Percentiles rank a stretch among this genome's conserved stretches.
Conservation (phyloP, 2,329 filamentous ascomycete species). For the Paraconiothyrium sp. region DNA sequence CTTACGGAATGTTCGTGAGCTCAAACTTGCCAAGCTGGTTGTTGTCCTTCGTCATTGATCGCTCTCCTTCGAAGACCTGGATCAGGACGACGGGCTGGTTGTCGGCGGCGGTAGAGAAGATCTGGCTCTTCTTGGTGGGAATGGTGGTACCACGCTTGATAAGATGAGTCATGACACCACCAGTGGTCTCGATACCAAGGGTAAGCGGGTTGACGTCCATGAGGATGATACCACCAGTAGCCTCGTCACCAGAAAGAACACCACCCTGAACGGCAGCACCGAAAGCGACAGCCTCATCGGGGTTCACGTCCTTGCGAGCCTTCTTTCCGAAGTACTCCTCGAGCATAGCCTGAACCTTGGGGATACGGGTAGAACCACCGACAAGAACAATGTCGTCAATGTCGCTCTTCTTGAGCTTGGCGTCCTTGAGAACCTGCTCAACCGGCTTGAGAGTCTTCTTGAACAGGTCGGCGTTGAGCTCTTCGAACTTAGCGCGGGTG, state of each 20-base stretch:
- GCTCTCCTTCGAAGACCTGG: conserved; percentile 94
- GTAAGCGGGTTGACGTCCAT: conserved; percentile 98
- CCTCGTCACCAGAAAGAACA: conserved; percentile 89
- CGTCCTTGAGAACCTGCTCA: conserved; percentile 97
- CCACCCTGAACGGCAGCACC: conserved; percentile 97
- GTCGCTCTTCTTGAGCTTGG: conserved; percentile 95
- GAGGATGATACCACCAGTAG: conserved; percentile 82
- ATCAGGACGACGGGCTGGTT: conserved; percentile 97
- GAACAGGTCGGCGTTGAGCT: conserved; percentile 98
- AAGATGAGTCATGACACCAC: conserved; percentile 96
- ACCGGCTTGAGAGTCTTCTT: conserved; percentile 99
- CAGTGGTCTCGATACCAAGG: conserved; percentile 96
- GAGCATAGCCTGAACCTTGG: conserved; percentile 93
- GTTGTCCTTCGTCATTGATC: conserved; percentile 80
- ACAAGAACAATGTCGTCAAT: conserved; percentile 97
- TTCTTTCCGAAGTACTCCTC: conserved; percentile 99
- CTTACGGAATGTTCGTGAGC: conserved; percentile 85
- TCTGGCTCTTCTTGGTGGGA: conserved; percentile 95
- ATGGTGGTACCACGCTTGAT: conserved; percentile 95
- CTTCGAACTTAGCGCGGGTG: conserved; percentile 98
- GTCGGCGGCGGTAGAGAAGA: conserved; percentile 95
- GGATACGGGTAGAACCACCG: conserved; percentile 98
- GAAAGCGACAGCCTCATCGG: conserved; percentile 97
- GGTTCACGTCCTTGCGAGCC: conserved; percentile 99
- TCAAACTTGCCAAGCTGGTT: conserved; percentile 98